Base-by-base conservation (phyloP, 2,329 filamentous ascomycete species). In the Penicillium sp. region DNA sequence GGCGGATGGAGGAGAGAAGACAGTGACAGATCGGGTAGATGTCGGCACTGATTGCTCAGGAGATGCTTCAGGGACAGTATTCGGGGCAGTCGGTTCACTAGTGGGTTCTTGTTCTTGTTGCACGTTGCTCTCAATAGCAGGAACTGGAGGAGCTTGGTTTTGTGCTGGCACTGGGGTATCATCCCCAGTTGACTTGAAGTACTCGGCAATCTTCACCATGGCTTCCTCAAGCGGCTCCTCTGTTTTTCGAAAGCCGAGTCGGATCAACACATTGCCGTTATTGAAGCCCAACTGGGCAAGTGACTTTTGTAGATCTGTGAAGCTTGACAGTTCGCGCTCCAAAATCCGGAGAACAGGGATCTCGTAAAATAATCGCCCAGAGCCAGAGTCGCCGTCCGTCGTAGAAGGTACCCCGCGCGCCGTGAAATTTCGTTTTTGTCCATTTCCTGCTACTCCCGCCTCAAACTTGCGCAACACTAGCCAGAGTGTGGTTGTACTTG, bases 391-490 rank as follows among this genome's bases (percentile, higher is more conserved):
- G 5, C 81, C 84, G 57, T 77, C 80, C 37, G 75, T 78, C 16
- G 85, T 82, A 24, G 66, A 61, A 0, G 91, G 88, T n/a, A 89
- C 82, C 2, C 88, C 91, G 59, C 93, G 83, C 14, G 88, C 91
- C 0, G 95, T 98, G 65, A 99, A 85, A 72, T 97, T 97, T 63
- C 90, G 78, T 54, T 80, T 85, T 53, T 76, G 80, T 9, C 82
- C 82, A 56, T 81, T 80, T 49, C 81, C 86, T n/a, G 84, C 84
- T 24, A 84, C 83, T 33, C 84, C 87, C 61, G 89, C 89, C 76
- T 99, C 95, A 64, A 98, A 96, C 70, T 95, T 91, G 58, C 95
- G 88, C 55, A 99, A 73, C 27, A 98, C 81, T 65, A 91, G 85
- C 95, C 95, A 99, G 74, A 99, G 73, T 19, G 91, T 90, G 35